Evolutionary conservation across 2,329 filamentous ascomycete genomes (phyloP), one percentile per base, ranked within the genome.

Genomic region (Ascochyta clinopodiicola): DNA sequence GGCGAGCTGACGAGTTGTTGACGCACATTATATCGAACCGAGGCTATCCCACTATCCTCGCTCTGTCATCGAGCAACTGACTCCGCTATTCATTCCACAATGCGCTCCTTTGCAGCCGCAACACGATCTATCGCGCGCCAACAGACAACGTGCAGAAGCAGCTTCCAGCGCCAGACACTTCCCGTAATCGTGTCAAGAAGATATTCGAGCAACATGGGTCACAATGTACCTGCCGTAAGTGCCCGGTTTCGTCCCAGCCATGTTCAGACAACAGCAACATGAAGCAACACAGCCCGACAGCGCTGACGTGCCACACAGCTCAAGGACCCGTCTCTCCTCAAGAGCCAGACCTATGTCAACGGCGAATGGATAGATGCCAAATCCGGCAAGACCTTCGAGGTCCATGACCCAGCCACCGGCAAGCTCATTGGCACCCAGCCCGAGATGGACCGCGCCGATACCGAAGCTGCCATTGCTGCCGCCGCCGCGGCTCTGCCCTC

Each of bases 301-400:
- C 15, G 36, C 61, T 71, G 44, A 68, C 56, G 17, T 32, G n/a
- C n/a, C 9, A 21, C 21, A 21, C 55, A 79, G 77, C 76, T 82
- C 58, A 81, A 76, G 57, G 80, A 82, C 66, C 76, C 77, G 60
- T 79, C 76, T 22, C 84, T 99, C 57, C 85, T 98, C 69, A 97
- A 96, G 80, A 86, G 88, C 66, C 85, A 93, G 73, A 79, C 87
- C 69, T 97, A 94, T 73, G 88, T 98, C 71, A 94, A 99, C 74
- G 95, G 95, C 70, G 85, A 96, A 84, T 99, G 93, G 91, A 85
- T 96, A 59, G 83, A 84, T 66, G 91, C 94, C 66, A 86, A 87
- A 70, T 96, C 92, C 0, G 91, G 92, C 72, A 88, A 96, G 84
- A 96, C 92, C 40, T 99, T 98, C 76, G 88, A 95, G 74, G 91